Evolutionary conservation across 768 basidiomycete species (phyloP), one percentile per base, ranked within the genome.

Genomic region (Tephrocybe rancida): DNA sequence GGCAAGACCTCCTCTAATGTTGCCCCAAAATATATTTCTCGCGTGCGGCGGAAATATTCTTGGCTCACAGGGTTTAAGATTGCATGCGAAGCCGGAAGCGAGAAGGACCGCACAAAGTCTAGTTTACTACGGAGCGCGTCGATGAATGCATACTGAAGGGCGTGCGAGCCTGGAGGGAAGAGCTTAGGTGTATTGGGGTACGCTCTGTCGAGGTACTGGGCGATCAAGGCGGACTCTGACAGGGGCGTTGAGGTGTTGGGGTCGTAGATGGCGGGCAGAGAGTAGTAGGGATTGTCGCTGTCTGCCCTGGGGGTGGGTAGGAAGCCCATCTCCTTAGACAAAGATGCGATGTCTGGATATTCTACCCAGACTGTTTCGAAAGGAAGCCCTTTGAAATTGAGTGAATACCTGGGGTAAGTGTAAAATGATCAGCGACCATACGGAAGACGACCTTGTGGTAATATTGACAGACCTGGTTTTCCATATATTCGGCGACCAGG

Each of bases 301-400:
- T 74, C 71, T 18, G 67, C 61, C 45, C 52, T 60, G 14, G 56
- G 27, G 3, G 69, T 75, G 19, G 77, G 51, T 8, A 62, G 54
- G 10, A 71, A 68, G 13, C 70, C 69, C 8, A 72, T 61, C 38
- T 62, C 58, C 24, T 66, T 71, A 39, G 68, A 67, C 18, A 69
- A 48, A 0, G 62, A 29, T 26, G 65, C 70, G 27, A 80, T 75
- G 53, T 79, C 71, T 14, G 75, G 70, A 58, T 66, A 75, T 48
- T 77, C 75, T 19, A 78, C 63, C 75, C 76, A 79, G 48, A 67
- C 65, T 2, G 79, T 79, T 45, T 62, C 64, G 67, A 74, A 71
- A 8, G 70, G 65, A 22, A 80, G 35, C 14, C 67, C 63, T 44
- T 70, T 69, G 57, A 56, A 65, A 44, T 70, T 70, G n/a, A 73